Evolutionary conservation across 352 stramenopile genomes (phyloP).

Genomic region (Blastocystis sp.): DNA sequence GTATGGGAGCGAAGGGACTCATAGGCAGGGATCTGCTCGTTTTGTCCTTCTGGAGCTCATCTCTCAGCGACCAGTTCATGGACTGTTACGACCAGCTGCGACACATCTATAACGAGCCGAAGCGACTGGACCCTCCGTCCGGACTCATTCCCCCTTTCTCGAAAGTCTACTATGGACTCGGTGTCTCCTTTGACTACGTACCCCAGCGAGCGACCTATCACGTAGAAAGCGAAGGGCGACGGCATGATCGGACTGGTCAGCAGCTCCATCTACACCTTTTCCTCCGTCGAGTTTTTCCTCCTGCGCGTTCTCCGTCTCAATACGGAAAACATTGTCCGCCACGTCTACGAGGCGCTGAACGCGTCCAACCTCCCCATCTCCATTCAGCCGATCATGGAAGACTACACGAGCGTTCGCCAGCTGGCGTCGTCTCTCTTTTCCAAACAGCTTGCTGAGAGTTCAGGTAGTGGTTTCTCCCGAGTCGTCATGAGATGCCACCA

Average conservation of each 20-base stretch:
- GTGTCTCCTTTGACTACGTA: background rate
- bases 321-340: background rate
- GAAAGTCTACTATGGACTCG: background rate
- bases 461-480: background rate
- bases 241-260: slow-evolving; percentile 11
- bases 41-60: background rate
- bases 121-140: background rate
- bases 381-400: background rate
- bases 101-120: background rate
- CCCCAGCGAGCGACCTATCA: background rate
- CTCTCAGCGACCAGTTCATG: background rate
- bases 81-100: background rate
- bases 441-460: background rate
- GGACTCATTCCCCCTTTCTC: slow-evolving; percentile 14
- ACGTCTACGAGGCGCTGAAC: background rate
- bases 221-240: background rate
- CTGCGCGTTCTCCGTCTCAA: background rate
- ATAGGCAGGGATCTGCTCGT: background rate
- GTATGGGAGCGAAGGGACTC: background rate
- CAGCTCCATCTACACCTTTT: slow-evolving; percentile 29
- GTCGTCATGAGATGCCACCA: background rate
- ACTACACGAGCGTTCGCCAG: background rate
- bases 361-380: background rate
- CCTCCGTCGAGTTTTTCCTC: slow-evolving; percentile 32
- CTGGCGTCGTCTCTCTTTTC: background rate